These are phyloP conservation scores for Cutaneotrichosporon cutaneum DNA, from an alignment of 1,284 basidiomycete genomes.

Conservation along the genomic window DNA sequence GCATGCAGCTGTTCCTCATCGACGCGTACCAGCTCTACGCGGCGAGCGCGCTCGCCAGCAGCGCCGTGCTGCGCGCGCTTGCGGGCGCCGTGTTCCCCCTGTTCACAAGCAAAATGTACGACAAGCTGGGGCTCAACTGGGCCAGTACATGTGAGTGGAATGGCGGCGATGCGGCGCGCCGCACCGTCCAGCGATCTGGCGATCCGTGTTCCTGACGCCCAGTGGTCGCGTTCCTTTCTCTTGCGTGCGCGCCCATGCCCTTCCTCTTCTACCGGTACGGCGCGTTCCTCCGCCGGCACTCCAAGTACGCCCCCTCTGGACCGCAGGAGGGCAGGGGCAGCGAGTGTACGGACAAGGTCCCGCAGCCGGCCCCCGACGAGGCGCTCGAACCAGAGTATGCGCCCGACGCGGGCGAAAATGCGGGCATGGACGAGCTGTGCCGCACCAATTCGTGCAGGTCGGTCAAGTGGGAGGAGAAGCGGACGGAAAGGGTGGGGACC, in stretches of 20 bases:
- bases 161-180: too few species aligned
- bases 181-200: too few species aligned
- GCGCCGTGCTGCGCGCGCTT: constrained; percentile 65
- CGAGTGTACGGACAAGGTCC: not conserved
- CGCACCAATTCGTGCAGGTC: too few species aligned
- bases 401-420: constrained; percentile 35
- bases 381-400: constrained; percentile 42
- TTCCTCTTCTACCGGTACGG: constrained; percentile 56
- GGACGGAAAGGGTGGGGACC: too few species aligned
- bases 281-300: constrained; percentile 42
- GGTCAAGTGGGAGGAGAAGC: too few species aligned
- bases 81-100: constrained; percentile 56
- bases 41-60: constrained; percentile 67
- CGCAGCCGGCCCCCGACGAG: constrained; percentile 24
- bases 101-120: constrained; percentile 48
- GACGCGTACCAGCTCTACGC: constrained; percentile 62
- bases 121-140: constrained; percentile 46
- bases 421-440: not conserved
- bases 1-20: constrained; percentile 60
- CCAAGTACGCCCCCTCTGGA: constrained; percentile 17
- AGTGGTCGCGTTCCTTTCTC: constrained; percentile 62
- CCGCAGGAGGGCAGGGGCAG: not conserved
- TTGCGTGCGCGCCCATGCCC: constrained; percentile 61
- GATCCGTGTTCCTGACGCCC: constrained; percentile 20
- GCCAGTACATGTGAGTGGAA: constrained; percentile 44